Base-by-base conservation (phyloP, 306 rosid genomes). In the Vicia sativa region DNA sequence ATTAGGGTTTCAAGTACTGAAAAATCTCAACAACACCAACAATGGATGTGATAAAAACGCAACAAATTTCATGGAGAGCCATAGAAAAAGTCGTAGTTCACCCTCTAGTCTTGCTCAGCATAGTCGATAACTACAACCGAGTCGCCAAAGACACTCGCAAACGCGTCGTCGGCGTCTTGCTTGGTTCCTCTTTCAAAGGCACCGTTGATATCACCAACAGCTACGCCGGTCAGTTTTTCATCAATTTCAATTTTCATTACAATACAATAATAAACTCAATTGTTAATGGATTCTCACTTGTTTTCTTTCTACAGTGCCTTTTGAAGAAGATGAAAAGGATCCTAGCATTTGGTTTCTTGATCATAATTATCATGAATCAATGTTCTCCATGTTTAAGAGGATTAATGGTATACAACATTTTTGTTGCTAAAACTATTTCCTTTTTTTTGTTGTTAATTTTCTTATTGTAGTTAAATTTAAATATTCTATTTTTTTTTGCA, bases 381-480 rank as follows among this genome's bases (percentile, higher is more conserved):
- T 91, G 96, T 89, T 83, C 72, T 92, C 97, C 6, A 92, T 92
- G 97, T 92, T 92, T 78, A 92, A 92, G 87, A 89, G 97, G 73
- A 92, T 89, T 58, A 92, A 91, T 72, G 97, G 97, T 91, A 79
- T 45, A 28, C 8, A 55, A 3, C 4, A 2, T 55, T 26, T 12
- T 59, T 7, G 9, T 14, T n/a, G 5, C 13, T 64, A 3, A 1
- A 2, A 42, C 21, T 3, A 9, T 3, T 29, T 29, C 12, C 28
- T 8, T 53, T 23, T 23, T 10, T 53, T 34, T 23, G 26, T 49
- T 5, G 2, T 45, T 11, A 7, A 46, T 12, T 9, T 41, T 43
- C 0, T 19, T 68, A 18, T 11, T 16, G 41, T 37, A 9, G 41
- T 7, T 6, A 38, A 34, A 39, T 31, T 3, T 7, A 8, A 31